Evolutionary conservation across 805 yeast genomes (phyloP).

Genomic region (Sporopachydermia lactativora): DNA sequence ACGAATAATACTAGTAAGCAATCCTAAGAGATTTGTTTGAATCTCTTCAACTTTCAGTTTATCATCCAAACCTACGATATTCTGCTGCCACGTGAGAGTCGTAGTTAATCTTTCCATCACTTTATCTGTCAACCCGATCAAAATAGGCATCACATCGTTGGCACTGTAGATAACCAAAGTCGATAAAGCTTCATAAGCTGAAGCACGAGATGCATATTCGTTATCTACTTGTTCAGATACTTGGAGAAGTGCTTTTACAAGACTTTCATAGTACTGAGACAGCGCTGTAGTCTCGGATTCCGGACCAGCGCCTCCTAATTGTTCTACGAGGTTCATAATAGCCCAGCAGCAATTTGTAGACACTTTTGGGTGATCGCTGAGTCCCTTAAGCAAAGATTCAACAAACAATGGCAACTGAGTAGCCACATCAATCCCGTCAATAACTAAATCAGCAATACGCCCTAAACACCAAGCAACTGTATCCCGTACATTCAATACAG

Average conservation of each 20-base stretch:
- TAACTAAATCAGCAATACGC: conserved; percentile 78
- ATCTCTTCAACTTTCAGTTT: conserved; percentile 72
- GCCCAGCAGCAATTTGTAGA: conserved; percentile 98
- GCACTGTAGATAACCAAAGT: conserved; percentile 68
- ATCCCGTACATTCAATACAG: conserved; percentile 75
- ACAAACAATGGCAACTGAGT: conserved; percentile 57
- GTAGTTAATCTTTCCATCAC: conserved; percentile 58
- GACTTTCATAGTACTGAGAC: conserved; percentile 55
- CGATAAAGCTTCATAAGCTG: conserved; percentile 92
- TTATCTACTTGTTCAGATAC: conserved; percentile 66
- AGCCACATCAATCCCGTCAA: conserved; percentile 58
- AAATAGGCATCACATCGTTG: conserved; percentile 48
- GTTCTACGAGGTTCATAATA: conserved; percentile 81
- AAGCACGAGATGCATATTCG: conserved; percentile 78
- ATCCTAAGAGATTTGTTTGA: conserved; percentile 63
- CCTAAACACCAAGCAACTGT: conserved; percentile 99
- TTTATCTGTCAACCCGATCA: conserved; percentile 62
- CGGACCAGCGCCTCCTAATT: conserved; percentile 41
- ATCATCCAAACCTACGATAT: conserved; percentile 53
- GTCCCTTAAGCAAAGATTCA: conserved; percentile 63
- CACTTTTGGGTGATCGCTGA: conserved; percentile 84
- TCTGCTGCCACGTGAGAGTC: conserved; percentile 45
- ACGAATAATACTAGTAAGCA: conserved; percentile 73
- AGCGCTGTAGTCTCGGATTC: conserved; percentile 39
- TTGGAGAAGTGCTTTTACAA: conserved; percentile 57